Percentiles rank a stretch among this genome's conserved stretches.
Conservation (phyloP, 179 eudicot genomes). For the Spinacia oleracea region DNA sequence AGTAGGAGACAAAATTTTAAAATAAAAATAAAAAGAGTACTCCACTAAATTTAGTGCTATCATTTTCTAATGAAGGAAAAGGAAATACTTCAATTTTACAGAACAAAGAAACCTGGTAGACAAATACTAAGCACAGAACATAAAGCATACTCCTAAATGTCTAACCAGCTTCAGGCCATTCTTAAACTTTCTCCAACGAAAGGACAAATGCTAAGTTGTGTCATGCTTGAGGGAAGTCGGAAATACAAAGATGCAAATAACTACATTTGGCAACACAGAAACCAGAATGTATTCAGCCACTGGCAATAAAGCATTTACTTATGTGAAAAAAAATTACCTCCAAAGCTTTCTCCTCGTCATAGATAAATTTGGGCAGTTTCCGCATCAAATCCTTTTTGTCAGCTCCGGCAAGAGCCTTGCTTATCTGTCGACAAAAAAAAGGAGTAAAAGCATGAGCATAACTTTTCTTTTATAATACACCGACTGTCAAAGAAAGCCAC, state of each 20-base stretch:
- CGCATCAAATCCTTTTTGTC: constrained; percentile 77
- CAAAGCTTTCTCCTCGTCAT: constrained; percentile 88
- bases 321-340: constrained; percentile 50
- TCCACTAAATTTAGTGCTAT: neutral
- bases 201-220: neutral
- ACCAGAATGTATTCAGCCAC: neutral
- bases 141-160: too few species aligned
- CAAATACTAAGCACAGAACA: neutral
- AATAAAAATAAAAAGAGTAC: neutral
- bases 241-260: neutral
- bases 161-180: neutral
- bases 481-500: neutral
- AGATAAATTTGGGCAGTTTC: constrained; percentile 81
- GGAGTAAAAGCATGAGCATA: constrained; percentile 9
- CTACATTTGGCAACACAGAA: neutral
- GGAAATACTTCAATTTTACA: neutral
- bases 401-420: constrained; percentile 76
- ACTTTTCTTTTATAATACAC: neutral
- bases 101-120: neutral
- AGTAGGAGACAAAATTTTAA: neutral
- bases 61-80: neutral
- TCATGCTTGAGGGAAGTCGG: neutral
- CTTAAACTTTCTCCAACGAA: neutral
- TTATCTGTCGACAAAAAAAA: constrained; percentile 45
- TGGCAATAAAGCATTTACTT: neutral